Evolutionary conservation across 2,329 filamentous ascomycete species (phyloP), one percentile per base, ranked within the genome.

Genomic region (Aphanocladium album): DNA sequence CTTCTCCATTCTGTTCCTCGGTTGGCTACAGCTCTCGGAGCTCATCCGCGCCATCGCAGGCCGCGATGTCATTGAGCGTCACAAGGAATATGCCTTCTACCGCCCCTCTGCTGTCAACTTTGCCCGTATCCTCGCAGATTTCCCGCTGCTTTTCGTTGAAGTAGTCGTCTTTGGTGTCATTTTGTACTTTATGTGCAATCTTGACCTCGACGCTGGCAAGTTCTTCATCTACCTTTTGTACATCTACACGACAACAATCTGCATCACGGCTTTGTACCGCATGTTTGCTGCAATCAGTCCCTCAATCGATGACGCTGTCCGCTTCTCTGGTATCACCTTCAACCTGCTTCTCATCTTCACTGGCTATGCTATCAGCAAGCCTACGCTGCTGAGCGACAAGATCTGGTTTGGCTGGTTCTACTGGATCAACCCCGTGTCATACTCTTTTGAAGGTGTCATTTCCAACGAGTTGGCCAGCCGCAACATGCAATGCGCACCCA

Each of bases 11-110:
- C 61, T 86, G 21, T 82, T 85, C 67, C 71, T 80, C 27, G 74
- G 77, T 12, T 76, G 89, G 88, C 79, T 95, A 16, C 89, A 93
- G 68, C 77, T 96, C 52, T 84, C 87, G 1, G 90, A 95, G 72
- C 79, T 93, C 35, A 90, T 90, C 82, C 88, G 88, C 64, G 89
- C 89, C 49, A 87, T 93, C 9, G 83, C 83, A 55, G 88, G 90
- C 5, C 81, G 90, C 60, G 80, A 80, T 0, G 86, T 95, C 19
- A 73, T 79, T 17, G 72, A 72, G 14, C 73, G 78, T 2, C 80
- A 82, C 54, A 72, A 73, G 33, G 75, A 77, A 54, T 81, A 80
- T 51, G 79, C 79, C 33, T 80, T 81, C 62, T 83, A 83, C 67
- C 76, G 80, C 0, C 82, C 82, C 0, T 79, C 77, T 9, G 80